Evolutionary conservation across 2,329 filamentous ascomycete genomes (phyloP).

Genomic region (Apiospora rasikravindrae): DNA sequence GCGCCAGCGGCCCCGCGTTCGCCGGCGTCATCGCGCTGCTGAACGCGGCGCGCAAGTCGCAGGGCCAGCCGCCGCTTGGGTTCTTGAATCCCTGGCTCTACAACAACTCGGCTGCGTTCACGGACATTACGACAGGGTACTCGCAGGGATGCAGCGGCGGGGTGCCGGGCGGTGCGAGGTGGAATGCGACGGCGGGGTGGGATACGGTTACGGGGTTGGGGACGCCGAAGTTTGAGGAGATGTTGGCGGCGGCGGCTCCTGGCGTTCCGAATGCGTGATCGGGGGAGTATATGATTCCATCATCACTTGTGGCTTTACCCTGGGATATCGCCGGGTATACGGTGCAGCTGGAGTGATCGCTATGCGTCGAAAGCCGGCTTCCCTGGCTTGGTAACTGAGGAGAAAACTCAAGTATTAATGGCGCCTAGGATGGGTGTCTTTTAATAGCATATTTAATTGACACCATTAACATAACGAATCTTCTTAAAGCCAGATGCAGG

Average conservation of each 20-base stretch:
- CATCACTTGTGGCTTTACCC: neutral
- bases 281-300: neutral
- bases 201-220: conserved; percentile 53
- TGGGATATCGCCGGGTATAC: neutral
- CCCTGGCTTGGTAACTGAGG: neutral
- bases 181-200: conserved; percentile 50
- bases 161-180: conserved; percentile 26
- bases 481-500: neutral
- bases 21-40: conserved; percentile 68
- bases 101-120: conserved; percentile 34
- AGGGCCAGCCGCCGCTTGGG: conserved; percentile 58
- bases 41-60: conserved; percentile 64
- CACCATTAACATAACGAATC: neutral
- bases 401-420: neutral
- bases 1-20: conserved; percentile 66
- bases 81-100: conserved; percentile 70
- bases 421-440: too few relatives aligned
- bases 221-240: conserved; percentile 9
- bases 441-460: neutral
- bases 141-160: conserved; percentile 39
- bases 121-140: conserved; percentile 43
- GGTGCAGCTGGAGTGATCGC: neutral
- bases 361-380: neutral
- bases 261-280: neutral
- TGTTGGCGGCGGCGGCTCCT: neutral